Percentiles rank a stretch among this genome's conserved stretches.
These are phyloP conservation scores for Ogataea henricii DNA, from an alignment of 805 yeast species.

Conservation along the genomic window DNA sequence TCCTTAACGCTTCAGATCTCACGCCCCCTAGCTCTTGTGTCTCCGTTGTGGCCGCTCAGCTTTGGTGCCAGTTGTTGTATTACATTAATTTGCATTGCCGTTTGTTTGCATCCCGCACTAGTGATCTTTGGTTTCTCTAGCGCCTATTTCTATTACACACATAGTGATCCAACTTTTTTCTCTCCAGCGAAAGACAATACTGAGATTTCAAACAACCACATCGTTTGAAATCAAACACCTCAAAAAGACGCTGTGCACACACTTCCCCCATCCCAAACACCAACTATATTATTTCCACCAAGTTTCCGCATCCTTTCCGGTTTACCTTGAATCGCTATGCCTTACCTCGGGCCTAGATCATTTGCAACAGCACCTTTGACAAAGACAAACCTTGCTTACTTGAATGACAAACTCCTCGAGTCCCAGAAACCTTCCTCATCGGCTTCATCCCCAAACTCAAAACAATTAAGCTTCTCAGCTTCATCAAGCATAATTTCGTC, in stretches of 20 bases:
- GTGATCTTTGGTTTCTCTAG: not conserved
- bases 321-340: constrained; percentile 25
- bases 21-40: not conserved
- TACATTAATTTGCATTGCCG: constrained; percentile 1
- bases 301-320: not conserved
- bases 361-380: constrained; percentile 39
- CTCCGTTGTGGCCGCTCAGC: not conserved
- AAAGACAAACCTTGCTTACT: constrained; percentile 32
- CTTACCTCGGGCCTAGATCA: constrained; percentile 39
- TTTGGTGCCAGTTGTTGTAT: too few relatives aligned
- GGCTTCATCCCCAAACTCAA: not conserved
- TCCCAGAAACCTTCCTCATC: constrained; percentile 10
- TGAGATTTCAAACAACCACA: constrained; percentile 1
- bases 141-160: not conserved
- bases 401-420: constrained; percentile 27
- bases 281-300: not conserved
- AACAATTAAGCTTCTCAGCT: constrained; percentile 11
- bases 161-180: not conserved
- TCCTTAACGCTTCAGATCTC: not conserved
- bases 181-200: constrained; percentile 4
- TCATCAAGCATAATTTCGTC: constrained; percentile 22
- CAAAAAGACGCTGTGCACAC: constrained; percentile 6
- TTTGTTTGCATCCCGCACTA: not conserved
- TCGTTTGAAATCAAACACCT: not conserved
- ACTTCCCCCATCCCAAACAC: not conserved